Evolutionary conservation across 179 eudicot species (phyloP), one percentile per base, ranked within the genome.

Genomic region (Gypsophila paniculata): DNA sequence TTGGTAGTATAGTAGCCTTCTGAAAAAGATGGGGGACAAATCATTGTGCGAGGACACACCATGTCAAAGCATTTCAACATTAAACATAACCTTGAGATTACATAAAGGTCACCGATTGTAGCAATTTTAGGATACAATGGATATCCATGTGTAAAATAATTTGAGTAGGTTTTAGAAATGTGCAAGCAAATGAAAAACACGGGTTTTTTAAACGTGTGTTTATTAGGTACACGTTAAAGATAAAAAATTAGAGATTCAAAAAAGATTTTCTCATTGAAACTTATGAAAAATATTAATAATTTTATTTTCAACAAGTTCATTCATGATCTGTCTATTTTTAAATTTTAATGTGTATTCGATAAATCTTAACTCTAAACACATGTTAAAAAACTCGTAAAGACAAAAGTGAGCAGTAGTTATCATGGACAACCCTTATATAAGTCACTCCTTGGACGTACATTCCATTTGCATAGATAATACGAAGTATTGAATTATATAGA

Each of bases 91-190:
- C 77, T 72, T 76, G 82, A 79, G 29, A 32, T 72, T 79, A 72
- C 82, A 76, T 76, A 79, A 79, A 79, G 79, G n/a, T 19, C 61
- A 54, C 25, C 46, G 3, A 17, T 22, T 79, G 82, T 63, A 72
- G 3, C 79, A 68, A 39, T 29, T 11, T 39, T 54, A 32, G 79
- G 82, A 79, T 75, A 79, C 82, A 79, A 25, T 79, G 82, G 82
- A 72, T 68, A 71, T 79, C 62, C 68, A 72, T 21, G 82, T 79
- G 82, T 72, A 72, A 79, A 75, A 36, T 4, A 72, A 62, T 13
- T 53, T 68, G 58, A 19, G 67, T 61, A 61, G 34, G 60, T 61
- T 39, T 65, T 70, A 72, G 70, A 48, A 26, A 49, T 32, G 53
- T 19, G 18, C 29, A n/a, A 48, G 26, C 52, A 62, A 25, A 10